Conservation (phyloP, 352 stramenopile genomes). For the Peronospora tabacina region DNA sequence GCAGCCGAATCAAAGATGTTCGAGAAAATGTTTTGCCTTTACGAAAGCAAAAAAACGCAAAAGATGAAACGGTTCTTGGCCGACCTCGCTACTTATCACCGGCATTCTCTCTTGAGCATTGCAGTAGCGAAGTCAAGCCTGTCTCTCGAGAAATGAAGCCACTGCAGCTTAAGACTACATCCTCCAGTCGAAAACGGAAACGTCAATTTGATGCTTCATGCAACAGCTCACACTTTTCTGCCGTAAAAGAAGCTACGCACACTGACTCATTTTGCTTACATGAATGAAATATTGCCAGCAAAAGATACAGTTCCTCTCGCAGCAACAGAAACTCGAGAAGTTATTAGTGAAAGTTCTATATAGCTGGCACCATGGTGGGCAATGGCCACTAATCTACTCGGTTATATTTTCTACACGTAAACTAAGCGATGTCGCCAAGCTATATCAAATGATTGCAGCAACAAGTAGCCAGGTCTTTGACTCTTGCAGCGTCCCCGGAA, state of each 20-base stretch:
- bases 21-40: constrained; percentile 9
- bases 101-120: constrained; percentile 16
- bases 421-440: no score
- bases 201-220: not conserved
- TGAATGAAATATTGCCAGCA: not conserved
- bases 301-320: not conserved
- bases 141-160: constrained; percentile 5
- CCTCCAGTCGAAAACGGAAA: not conserved
- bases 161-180: constrained; percentile 14
- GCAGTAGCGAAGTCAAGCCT: constrained; percentile 6
- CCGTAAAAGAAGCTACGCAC: not conserved
- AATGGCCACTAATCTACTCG: not conserved
- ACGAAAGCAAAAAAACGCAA: constrained; percentile 9
- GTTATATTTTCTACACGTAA: no score
- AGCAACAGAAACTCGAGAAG: not conserved
- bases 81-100: constrained; percentile 9
- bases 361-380: no score
- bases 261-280: not conserved
- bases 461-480: no score
- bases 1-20: constrained; percentile 1
- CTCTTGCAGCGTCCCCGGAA: no score
- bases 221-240: not conserved
- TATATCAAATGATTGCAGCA: no score
- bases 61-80: not conserved
- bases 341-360: no score